These are phyloP conservation scores for Corynascus novoguineensis DNA, from an alignment of 495 filamentous ascomycete genomes.

Conservation along the genomic window DNA sequence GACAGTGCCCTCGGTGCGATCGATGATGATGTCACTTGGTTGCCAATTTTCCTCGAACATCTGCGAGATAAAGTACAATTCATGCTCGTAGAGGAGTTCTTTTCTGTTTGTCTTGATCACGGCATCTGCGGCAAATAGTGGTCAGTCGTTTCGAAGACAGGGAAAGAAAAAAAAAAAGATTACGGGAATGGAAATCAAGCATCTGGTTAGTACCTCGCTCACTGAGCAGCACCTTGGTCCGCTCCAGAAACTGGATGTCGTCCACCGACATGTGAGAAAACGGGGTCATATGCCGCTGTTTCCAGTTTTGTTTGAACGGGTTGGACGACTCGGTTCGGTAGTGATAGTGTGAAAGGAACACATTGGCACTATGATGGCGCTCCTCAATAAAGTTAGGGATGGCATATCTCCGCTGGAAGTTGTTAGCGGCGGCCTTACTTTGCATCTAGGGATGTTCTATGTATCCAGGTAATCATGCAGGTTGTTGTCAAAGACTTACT, in stretches of 20 bases:
- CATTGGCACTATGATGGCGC: slow-evolving; percentile 31
- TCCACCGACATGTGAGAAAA: slow-evolving; percentile 10
- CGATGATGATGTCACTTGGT: neutral
- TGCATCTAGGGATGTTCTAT: too few relatives aligned
- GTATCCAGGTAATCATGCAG: neutral
- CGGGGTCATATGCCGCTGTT: slow-evolving; percentile 10
- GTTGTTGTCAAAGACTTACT: neutral
- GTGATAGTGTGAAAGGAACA: slow-evolving; percentile 36
- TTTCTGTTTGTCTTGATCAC: slow-evolving; percentile 1
- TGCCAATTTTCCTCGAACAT: slow-evolving; percentile 25
- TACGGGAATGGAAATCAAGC: too few relatives aligned
- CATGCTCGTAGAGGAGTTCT: slow-evolving; percentile 16
- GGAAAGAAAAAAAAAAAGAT: too few relatives aligned
- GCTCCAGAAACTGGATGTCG: slow-evolving; percentile 14
- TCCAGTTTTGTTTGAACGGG: slow-evolving; percentile 32
- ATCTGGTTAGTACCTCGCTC: slow-evolving; percentile 2
- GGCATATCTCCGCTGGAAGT: slow-evolving; percentile 11
- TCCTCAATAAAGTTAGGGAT: slow-evolving; percentile 21
- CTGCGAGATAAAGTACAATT: slow-evolving; percentile 24
- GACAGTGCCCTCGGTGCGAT: neutral
- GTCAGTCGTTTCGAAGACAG: neutral
- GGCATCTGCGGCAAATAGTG: neutral
- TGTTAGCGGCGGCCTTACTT: neutral
- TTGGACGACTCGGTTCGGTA: slow-evolving; percentile 32
- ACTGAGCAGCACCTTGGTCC: slow-evolving; percentile 7